Conservation (phyloP, 805 yeast species). For the Starmerella vitae region DNA sequence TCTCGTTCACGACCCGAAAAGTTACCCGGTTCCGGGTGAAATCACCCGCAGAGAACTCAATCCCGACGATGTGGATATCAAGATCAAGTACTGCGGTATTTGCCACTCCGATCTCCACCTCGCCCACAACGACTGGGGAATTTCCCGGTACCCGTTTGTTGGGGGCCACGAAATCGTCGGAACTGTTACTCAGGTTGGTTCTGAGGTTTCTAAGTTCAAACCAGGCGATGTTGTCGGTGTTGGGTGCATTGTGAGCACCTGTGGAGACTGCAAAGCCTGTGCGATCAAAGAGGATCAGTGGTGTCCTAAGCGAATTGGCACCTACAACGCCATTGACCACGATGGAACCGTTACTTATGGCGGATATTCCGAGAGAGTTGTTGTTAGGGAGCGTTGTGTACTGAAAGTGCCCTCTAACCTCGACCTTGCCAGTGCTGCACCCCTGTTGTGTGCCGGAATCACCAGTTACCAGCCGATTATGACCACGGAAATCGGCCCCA, state of each 20-base stretch:
- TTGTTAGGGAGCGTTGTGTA: slow-evolving; percentile 47
- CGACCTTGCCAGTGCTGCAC: slow-evolving; percentile 46
- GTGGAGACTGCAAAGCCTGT: slow-evolving; percentile 52
- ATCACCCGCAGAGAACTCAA: slow-evolving; percentile 16
- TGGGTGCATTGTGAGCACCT: slow-evolving; percentile 56
- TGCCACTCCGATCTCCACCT: slow-evolving; percentile 51
- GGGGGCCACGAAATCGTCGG: slow-evolving; percentile 40
- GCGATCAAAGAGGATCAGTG: slow-evolving; percentile 39
- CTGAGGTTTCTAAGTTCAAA: slow-evolving; percentile 36
- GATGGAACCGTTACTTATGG: slow-evolving; percentile 63
- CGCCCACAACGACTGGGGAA: slow-evolving; percentile 40
- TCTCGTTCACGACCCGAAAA: slow-evolving; percentile 2
- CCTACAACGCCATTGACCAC: slow-evolving; percentile 34
- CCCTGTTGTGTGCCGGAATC: slow-evolving; percentile 65
- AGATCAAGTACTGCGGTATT: slow-evolving; percentile 27
- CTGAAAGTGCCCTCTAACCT: slow-evolving; percentile 49
- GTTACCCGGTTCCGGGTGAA: slow-evolving; percentile 5
- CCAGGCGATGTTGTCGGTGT: slow-evolving; percentile 69
- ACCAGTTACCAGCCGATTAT: slow-evolving; percentile 56
- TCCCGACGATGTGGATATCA: slow-evolving; percentile 26
- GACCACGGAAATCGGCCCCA: slow-evolving; percentile 36
- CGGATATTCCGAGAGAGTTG: slow-evolving; percentile 27
- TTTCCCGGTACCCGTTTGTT: slow-evolving; percentile 27
- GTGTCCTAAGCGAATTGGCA: slow-evolving; percentile 37
- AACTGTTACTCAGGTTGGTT: slow-evolving; percentile 37